Evolutionary conservation across 73 alveolate species (phyloP), one percentile per base, ranked within the genome.

Genomic region (Symbiodinium natans): DNA sequence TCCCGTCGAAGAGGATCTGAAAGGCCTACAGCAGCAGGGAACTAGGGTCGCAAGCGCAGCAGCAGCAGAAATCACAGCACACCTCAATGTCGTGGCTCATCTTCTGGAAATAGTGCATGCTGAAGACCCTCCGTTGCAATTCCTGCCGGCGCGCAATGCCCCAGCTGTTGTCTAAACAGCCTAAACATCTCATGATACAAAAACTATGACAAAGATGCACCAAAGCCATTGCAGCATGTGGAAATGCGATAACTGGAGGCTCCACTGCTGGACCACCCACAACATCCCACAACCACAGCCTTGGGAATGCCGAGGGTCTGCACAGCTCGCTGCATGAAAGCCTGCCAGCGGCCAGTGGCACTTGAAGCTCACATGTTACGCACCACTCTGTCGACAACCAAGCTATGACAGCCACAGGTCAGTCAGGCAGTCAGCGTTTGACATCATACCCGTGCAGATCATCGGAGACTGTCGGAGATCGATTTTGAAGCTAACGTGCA

Each of bases 81-180:
- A 48, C 86, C 73, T 92, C 98, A 48, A 77, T 77, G 77, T 92
- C 98, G 63, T 92, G 98, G 83, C 98, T 92, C 98, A 92, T 92
- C 98, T 92, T 92, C 40, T 92, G 98, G 40, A 92, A 92, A 43
- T 92, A 92, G 39, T 92, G 98, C 92, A 92, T 74, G 83, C 98
- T 92, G 83, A 77, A 92, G 17, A 92, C 98, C 43, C 98, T 36
- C 43, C 98, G 40, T 41, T 80, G 98, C 56, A 92, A 29, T 42
- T 92, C 98, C 98, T 77, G 41, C 86, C 59, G 59, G 59, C 59
- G 13, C 6, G 13, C 59, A 46, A 46, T 46, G n/a, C n/a, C 59
- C 59, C 59, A 46, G 59, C 29, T 11, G 21, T 15, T 54, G 74
- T 54, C 21, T 21, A 54, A 21, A 54, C 21, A 15, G 29, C 21